Evolutionary conservation across 148 eudicot species (phyloP), one percentile per base, ranked within the genome.

Genomic region (Vaccinium myrtillus): DNA sequence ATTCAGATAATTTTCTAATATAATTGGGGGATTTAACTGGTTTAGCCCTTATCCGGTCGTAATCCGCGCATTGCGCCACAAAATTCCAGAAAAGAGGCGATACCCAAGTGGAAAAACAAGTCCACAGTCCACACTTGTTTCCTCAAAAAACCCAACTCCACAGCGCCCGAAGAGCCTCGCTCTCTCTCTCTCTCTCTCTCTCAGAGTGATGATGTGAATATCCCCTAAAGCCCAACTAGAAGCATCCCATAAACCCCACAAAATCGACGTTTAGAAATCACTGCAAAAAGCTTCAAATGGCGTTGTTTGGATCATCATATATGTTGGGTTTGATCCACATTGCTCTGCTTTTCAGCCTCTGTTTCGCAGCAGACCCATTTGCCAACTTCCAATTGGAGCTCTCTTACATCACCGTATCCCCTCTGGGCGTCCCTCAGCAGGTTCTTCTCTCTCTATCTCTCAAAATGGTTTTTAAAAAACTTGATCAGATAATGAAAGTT

Each of bases 391-490:
- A 88, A 4, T 84, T 90, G 86, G 90, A 88, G 73, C 77, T 89
- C 76, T 79, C 89, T 82, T 93, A 93, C 87, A 84, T 89, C 25
- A 90, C 89, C 46, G 91, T 84, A 80, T 90, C 92, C 76, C 93
- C 95, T 30, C 87, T 93, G 77, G 93, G 92, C 48, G 91, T 91
- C 63, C 85, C 91, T 55, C 95, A 92, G 70, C 91, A 88, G 93
- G 95, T 91, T 46, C 48, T 13, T 12, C 25, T 56, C 48, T 63
- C 51, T 81, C 63, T 59, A 5, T 74, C 55, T 71, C 63, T 48
- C 75, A n/a, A 12, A 13, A 51, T 69, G 2, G 77, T 16, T 67
- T 32, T 6, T 30, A 1, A 6, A 5, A 18, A 19, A 13, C 19
- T 63, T 48, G 43, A 81, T 39, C 27, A 65, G 18, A 27, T 25